A percentile compares a stretch with the other conserved stretches of the same genome.
Evolutionary conservation across 306 rosid species (phyloP).

Genomic region (Lupinus albus): DNA sequence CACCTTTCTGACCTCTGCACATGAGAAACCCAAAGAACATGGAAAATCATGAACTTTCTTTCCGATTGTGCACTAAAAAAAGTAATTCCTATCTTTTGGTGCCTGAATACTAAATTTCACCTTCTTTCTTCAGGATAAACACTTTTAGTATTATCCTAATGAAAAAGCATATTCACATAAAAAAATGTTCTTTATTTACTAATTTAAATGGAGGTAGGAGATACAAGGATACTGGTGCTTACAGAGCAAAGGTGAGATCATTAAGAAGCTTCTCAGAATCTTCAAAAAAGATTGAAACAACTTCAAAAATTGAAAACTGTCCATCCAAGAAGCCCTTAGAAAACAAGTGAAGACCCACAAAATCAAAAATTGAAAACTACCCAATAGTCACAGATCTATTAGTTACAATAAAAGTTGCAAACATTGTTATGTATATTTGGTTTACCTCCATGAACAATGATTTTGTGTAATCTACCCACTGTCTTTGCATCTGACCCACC

Average conservation of each 20-base stretch:
- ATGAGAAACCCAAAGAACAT: conserved; percentile 35
- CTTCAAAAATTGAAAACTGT: conserved; percentile 95
- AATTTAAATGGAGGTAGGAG: neutral
- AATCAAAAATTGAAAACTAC: conserved; percentile 37
- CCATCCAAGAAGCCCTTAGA: conserved; percentile 72
- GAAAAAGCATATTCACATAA: too few species aligned
- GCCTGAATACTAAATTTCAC: too few species aligned
- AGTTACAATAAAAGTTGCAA: neutral
- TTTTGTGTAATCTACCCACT: conserved; percentile 75
- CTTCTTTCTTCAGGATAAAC: too few species aligned
- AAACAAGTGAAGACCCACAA: conserved; percentile 11
- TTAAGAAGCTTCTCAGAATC: conserved; percentile 95
- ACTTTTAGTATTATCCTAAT: too few species aligned
- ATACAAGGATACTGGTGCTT: conserved; percentile 36
- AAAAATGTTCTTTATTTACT: too few species aligned
- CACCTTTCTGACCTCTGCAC: conserved; percentile 65
- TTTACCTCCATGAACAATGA: conserved; percentile 78
- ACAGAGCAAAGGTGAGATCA: conserved; percentile 83
- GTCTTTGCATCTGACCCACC: conserved; percentile 89
- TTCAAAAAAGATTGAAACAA: conserved; percentile 88
- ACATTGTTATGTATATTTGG: neutral
- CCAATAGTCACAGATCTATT: conserved; percentile 32
- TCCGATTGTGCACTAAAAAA: neutral
- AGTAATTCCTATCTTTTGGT: too few species aligned
- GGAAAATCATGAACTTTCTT: conserved; percentile 31